Evolutionary conservation across 176 grass and related monocot species (phyloP).

Genomic region (Aegilops longissima): DNA sequence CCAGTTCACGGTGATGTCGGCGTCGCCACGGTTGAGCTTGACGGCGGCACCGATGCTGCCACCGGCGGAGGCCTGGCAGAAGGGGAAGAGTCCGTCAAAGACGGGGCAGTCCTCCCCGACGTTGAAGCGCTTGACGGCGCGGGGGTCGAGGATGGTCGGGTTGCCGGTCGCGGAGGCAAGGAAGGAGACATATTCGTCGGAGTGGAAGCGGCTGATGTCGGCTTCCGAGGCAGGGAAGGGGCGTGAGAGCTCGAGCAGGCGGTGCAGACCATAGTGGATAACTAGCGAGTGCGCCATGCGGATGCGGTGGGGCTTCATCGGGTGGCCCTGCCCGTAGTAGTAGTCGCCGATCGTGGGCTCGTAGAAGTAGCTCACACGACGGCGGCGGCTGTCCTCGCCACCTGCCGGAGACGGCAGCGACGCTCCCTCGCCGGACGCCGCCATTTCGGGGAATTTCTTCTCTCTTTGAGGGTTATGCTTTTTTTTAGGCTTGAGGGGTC

Average conservation of each 20-base stretch:
- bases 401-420: constrained; percentile 63
- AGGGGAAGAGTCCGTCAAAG: constrained; percentile 83
- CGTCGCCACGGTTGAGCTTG: constrained; percentile 78
- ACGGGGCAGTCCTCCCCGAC: constrained; percentile 93
- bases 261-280: constrained; percentile 88
- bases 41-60: constrained; percentile 83
- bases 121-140: constrained; percentile 71
- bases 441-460: constrained; percentile 35
- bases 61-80: constrained; percentile 78
- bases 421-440: constrained; percentile 55
- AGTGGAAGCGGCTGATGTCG: constrained; percentile 85
- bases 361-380: constrained; percentile 94
- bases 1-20: constrained; percentile 91
- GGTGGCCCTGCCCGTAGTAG: constrained; percentile 96
- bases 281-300: constrained; percentile 89
- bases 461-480: neutral
- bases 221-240: constrained; percentile 58
- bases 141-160: constrained; percentile 21
- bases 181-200: constrained; percentile 74
- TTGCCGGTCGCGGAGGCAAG: constrained; percentile 55
- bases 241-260: constrained; percentile 71
- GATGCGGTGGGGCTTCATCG: constrained; percentile 96
- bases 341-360: constrained; percentile 90
- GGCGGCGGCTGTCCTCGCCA: constrained; percentile 38
- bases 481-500: too few relatives aligned